Conservation (phyloP, 1,139 yeast genomes). For the Taphrina flavorubra region DNA sequence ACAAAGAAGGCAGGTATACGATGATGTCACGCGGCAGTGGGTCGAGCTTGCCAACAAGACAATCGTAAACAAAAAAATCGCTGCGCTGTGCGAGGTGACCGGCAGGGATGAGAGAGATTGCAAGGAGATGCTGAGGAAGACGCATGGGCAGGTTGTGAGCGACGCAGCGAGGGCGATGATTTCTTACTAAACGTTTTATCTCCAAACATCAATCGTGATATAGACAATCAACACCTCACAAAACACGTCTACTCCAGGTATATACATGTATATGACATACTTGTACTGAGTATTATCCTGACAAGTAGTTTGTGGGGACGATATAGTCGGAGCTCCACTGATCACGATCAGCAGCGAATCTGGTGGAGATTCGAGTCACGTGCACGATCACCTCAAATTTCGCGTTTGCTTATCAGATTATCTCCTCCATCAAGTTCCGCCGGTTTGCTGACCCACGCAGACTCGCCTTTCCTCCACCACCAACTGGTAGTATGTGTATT, state of each 20-base stretch:
- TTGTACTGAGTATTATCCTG: too few relatives aligned
- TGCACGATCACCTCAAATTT: background rate
- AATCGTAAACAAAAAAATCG: conserved; percentile 12
- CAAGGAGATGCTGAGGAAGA: conserved; percentile 23
- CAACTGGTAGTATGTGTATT: background rate
- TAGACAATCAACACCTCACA: too few relatives aligned
- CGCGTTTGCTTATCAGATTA: conserved; percentile 18
- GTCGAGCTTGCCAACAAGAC: conserved; percentile 39
- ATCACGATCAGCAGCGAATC: background rate
- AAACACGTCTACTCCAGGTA: too few relatives aligned
- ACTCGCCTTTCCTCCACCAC: too few relatives aligned
- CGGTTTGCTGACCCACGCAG: too few relatives aligned
- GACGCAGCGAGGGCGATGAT: conserved; percentile 35
- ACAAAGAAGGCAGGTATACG: conserved; percentile 24
- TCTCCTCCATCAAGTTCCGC: background rate
- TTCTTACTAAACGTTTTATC: background rate
- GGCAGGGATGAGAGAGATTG: conserved; percentile 17
- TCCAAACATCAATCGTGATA: too few relatives aligned
- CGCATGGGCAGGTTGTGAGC: conserved; percentile 28
- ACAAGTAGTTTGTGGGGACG: too few relatives aligned
- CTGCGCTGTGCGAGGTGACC: conserved; percentile 23
- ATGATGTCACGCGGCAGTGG: conserved; percentile 36
- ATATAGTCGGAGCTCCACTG: background rate
- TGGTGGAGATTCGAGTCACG: conserved; percentile 10
- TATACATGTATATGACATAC: too few relatives aligned